Evolutionary conservation across 1,284 basidiomycete species (phyloP).

Genomic region (Fomitiporia mediterranea): DNA sequence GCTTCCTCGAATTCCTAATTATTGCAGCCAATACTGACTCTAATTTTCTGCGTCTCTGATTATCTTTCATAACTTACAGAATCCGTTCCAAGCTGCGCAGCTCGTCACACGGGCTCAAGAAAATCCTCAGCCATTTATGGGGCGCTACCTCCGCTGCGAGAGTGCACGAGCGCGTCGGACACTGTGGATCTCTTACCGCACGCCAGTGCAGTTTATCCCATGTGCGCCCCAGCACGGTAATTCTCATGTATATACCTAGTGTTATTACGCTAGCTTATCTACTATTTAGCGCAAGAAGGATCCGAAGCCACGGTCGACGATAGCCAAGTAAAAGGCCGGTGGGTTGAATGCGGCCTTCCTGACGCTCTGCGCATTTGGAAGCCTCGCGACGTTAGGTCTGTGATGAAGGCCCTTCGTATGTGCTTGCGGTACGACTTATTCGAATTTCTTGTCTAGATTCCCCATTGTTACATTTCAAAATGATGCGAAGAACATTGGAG

Average conservation of each 20-base stretch:
- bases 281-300: constrained; percentile 5
- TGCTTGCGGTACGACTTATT: too few species aligned
- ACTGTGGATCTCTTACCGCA: constrained; percentile 65
- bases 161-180: constrained; percentile 72
- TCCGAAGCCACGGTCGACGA: constrained; percentile 24
- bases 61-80: constrained; percentile 34
- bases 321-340: constrained; percentile 22
- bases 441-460: constrained; percentile 37
- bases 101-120: constrained; percentile 58
- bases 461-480: constrained; percentile 51
- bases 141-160: constrained; percentile 67
- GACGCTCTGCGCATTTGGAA: constrained; percentile 47
- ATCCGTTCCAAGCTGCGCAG: constrained; percentile 49
- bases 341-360: constrained; percentile 43
- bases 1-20: constrained; percentile 33
- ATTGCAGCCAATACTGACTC: constrained; percentile 32
- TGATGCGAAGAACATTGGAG: constrained; percentile 36
- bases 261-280: background rate
- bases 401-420: too few species aligned
- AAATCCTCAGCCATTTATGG: constrained; percentile 55
- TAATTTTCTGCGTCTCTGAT: background rate
- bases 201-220: constrained; percentile 40
- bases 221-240: constrained; percentile 22
- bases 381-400: constrained; percentile 42
- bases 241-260: background rate